Evolutionary conservation across 2,329 filamentous ascomycete genomes (phyloP).

Genomic region (Hypoxylon sp.): DNA sequence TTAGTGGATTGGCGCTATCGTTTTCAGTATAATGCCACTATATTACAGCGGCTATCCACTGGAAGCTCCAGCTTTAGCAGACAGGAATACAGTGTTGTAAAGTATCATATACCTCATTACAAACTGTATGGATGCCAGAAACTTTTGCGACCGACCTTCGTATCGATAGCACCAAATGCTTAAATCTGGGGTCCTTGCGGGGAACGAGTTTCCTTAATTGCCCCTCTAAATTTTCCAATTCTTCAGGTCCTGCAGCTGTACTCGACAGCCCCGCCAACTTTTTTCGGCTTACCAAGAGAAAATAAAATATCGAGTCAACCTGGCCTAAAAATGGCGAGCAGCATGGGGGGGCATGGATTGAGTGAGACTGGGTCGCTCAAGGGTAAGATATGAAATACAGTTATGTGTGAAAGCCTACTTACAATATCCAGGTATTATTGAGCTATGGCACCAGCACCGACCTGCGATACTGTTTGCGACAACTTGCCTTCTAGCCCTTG

Average conservation of each 20-base stretch:
- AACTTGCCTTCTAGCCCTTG: slow-evolving; percentile 48
- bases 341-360: slow-evolving; percentile 11
- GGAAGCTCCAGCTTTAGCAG: background rate
- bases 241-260: background rate
- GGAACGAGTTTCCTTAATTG: slow-evolving; percentile 13
- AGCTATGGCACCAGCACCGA: slow-evolving; percentile 58
- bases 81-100: background rate
- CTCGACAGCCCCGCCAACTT: slow-evolving; percentile 21
- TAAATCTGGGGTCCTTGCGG: slow-evolving; percentile 28
- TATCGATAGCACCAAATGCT: background rate
- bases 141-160: too few relatives aligned
- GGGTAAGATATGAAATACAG: slow-evolving; percentile 13
- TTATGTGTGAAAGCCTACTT: background rate
- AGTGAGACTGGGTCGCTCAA: slow-evolving; percentile 8
- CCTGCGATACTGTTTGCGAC: slow-evolving; percentile 53
- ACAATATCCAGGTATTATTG: slow-evolving; percentile 47
- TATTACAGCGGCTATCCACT: too few relatives aligned
- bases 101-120: background rate
- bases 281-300: slow-evolving; percentile 5
- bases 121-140: too few relatives aligned
- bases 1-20: too few relatives aligned
- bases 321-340: slow-evolving; percentile 23
- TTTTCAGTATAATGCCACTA: too few relatives aligned
- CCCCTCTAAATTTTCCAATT: slow-evolving; percentile 32
- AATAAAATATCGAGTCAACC: slow-evolving; percentile 15